Evolutionary conservation across 78 protist species (phyloP).

Genomic region (Protostelium mycophagum): DNA sequence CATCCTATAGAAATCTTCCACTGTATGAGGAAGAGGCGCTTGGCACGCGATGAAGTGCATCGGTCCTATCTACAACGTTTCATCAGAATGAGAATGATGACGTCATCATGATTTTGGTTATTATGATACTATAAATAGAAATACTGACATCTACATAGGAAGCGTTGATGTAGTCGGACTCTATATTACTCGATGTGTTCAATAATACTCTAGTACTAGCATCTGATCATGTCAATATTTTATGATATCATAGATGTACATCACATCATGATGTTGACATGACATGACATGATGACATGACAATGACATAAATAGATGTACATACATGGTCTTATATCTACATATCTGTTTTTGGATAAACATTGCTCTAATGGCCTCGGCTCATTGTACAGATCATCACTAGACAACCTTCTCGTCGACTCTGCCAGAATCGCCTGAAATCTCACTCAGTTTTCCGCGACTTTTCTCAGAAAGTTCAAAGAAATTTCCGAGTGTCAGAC

Average conservation of each 20-base stretch:
- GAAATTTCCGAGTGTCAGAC: too few species aligned
- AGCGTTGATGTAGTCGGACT: not conserved
- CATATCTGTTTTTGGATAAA: not conserved
- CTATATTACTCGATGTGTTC: not conserved
- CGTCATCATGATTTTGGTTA: not conserved
- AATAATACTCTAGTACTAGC: not conserved
- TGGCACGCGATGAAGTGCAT: conserved; percentile 43
- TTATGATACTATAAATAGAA: not conserved
- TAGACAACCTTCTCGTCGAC: not conserved
- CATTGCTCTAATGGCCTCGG: not conserved
- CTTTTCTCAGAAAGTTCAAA: not conserved
- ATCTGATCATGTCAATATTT: not conserved
- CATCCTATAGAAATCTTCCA: conserved; percentile 63
- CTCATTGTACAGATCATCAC: not conserved
- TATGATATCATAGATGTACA: not conserved
- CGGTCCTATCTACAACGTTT: not conserved
- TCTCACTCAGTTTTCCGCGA: too few species aligned
- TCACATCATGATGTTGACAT: not conserved
- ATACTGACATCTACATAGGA: not conserved
- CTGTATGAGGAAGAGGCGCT: conserved; percentile 43
- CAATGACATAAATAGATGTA: too few species aligned
- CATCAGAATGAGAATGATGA: not conserved
- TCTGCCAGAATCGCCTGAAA: not conserved
- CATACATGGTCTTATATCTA: not conserved
- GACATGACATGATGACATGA: too few species aligned